Conservation (phyloP, 176 grass and related monocot genomes). For the Eragrostis curvula region DNA sequence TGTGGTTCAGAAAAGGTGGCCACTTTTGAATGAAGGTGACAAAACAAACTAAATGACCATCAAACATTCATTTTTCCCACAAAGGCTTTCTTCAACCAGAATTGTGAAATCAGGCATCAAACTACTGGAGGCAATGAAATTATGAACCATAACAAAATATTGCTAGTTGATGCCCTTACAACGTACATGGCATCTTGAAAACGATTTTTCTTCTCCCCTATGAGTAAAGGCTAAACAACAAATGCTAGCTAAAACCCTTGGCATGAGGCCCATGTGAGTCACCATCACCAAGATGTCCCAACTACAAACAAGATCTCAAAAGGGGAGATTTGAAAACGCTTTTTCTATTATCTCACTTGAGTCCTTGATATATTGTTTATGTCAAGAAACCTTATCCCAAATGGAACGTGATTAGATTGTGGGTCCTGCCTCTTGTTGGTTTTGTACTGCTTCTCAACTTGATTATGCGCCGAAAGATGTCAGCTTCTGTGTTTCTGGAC, state of each 20-base stretch:
- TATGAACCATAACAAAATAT: conserved; percentile 54
- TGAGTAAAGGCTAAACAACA: conserved; percentile 60
- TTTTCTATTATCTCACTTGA: conserved; percentile 65
- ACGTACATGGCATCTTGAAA: conserved; percentile 51
- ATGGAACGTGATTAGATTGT: conserved; percentile 63
- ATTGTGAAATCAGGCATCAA: conserved; percentile 50
- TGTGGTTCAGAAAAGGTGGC: not conserved
- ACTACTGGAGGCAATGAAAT: conserved; percentile 45
- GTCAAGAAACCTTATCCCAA: conserved; percentile 65
- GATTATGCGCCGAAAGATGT: conserved; percentile 65
- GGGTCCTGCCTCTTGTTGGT: conserved; percentile 42
- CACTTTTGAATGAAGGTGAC: conserved; percentile 57
- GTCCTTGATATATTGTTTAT: conserved; percentile 58
- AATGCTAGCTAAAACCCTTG: conserved; percentile 46
- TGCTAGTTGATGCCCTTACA: conserved; percentile 40
- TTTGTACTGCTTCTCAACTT: conserved; percentile 47
- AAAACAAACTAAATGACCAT: conserved; percentile 60
- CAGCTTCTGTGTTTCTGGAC: conserved; percentile 50
- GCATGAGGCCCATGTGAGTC: conserved; percentile 58
- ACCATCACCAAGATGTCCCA: conserved; percentile 76
- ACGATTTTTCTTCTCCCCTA: conserved; percentile 23
- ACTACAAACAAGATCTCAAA: conserved; percentile 79
- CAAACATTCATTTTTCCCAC: conserved; percentile 40
- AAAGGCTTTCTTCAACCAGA: conserved; percentile 49
- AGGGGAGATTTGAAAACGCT: conserved; percentile 77